Percentiles rank a stretch among this genome's conserved stretches.
Evolutionary conservation across 2,329 filamentous ascomycete genomes (phyloP).

Genomic region (Epichloe glyceriae): DNA sequence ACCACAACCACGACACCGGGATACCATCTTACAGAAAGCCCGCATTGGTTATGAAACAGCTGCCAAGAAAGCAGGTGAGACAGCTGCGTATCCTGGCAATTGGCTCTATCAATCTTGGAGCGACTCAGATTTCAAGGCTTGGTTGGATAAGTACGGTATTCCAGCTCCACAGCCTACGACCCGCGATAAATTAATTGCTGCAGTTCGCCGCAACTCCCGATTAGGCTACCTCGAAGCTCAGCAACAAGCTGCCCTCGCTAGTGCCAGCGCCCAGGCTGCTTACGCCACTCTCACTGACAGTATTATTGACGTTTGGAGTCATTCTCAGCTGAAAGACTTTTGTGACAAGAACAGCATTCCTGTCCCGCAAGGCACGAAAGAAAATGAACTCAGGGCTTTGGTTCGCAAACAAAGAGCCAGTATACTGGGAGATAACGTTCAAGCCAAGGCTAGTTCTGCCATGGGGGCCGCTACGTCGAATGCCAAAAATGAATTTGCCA

Average conservation of each 20-base stretch:
- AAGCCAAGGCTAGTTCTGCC: conserved; percentile 42
- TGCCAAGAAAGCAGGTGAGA: conserved; percentile 64
- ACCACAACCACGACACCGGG: conserved; percentile 76
- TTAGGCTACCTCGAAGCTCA: conserved; percentile 59
- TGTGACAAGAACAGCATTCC: conserved; percentile 76
- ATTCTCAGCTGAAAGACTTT: conserved; percentile 81
- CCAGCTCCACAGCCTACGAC: conserved; percentile 71
- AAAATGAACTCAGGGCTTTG: conserved; percentile 79
- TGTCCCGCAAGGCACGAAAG: conserved; percentile 82
- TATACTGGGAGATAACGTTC: conserved; percentile 52
- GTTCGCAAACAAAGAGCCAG: conserved; percentile 75
- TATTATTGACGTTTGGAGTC: conserved; percentile 81
- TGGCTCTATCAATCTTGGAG: conserved; percentile 91
- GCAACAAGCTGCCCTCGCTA: conserved; percentile 45
- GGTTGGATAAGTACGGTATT: conserved; percentile 80
- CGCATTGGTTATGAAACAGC: conserved; percentile 70
- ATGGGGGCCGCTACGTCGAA: conserved; percentile 62
- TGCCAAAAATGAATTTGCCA: conserved; percentile 63
- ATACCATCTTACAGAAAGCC: conserved; percentile 63
- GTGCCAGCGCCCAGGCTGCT: conserved; percentile 53
- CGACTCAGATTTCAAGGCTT: conserved; percentile 86
- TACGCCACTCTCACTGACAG: conserved; percentile 68
- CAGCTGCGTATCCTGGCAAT: conserved; percentile 76
- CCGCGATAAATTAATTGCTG: conserved; percentile 79
- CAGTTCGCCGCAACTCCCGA: conserved; percentile 81